Evolutionary conservation across 2,329 filamentous ascomycete species (phyloP), one percentile per base, ranked within the genome.

Genomic region (Penicillium sp.): DNA sequence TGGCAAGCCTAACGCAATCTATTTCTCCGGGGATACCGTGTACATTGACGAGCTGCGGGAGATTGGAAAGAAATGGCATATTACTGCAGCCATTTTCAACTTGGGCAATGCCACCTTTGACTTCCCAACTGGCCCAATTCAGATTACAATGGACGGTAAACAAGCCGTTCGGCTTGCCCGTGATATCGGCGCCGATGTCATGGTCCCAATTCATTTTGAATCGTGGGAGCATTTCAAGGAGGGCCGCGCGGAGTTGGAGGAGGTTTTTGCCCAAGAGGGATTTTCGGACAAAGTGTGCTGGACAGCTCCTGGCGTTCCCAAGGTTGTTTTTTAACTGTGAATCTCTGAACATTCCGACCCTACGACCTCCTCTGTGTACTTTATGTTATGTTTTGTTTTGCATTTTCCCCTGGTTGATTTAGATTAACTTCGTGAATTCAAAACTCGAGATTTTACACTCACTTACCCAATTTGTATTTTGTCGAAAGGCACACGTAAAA

Each of bases 11-110:
- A 76, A 76, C 48, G 74, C 67, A 6, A 66, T 77, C 12, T 77
- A 71, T 53, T 73, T 77, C 57, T 70, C 73, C 0, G 73, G 75
- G 2, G 75, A 77, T 49, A 77, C 73, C 0, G 66, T 77, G 3
- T 75, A 76, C 49, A 57, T 74, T 1, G 60, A 68, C 2, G 72
- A 75, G 53, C 61, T 73, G 6, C 49, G 55, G 1, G 42, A 54
- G n/a, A 69, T 75, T 33, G 50, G 57, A 2, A 59, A 69, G 3
- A 55, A 47, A 40, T 75, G 59, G 49, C 66, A 73, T 45, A 55
- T 75, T 21, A 58, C 58, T 12, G 63, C 65, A 7, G 70, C 71
- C 0, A 45, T 75, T 12, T 54, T 75, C 48, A 74, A 75, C 45
- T 53, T 72, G 6, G 72, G 72, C 1, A 53, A 57, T 49, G 56